Conservation (phyloP, 176 grass and related monocot species). For the Aegilops umbellulata region DNA sequence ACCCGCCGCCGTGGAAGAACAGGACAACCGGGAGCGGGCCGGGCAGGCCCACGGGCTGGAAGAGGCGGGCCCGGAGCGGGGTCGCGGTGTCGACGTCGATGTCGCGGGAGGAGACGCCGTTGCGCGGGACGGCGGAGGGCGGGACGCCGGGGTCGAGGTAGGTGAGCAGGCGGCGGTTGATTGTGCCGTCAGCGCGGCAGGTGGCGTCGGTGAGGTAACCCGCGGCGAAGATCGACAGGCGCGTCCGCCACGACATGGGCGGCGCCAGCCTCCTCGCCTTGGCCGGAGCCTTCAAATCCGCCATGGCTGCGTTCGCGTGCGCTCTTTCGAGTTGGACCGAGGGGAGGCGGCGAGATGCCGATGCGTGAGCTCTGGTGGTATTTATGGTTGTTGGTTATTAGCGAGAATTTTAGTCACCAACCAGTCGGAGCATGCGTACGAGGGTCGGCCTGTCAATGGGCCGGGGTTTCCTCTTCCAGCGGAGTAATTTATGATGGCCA, state of each 20-base stretch:
- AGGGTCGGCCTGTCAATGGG: background rate
- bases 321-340: background rate
- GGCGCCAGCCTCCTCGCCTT: constrained; percentile 26
- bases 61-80: constrained; percentile 58
- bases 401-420: background rate
- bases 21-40: constrained; percentile 46
- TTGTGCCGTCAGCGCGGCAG: constrained; percentile 57
- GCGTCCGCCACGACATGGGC: constrained; percentile 57
- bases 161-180: constrained; percentile 55
- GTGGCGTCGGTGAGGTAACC: constrained; percentile 39
- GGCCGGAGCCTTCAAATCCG: background rate
- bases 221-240: constrained; percentile 21
- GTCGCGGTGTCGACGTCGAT: constrained; percentile 23
- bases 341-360: background rate
- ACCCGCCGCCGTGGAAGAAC: constrained; percentile 92
- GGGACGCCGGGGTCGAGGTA: constrained; percentile 42
- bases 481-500: background rate
- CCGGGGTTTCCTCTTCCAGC: background rate
- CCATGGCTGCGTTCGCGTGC: background rate
- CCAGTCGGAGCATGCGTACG: background rate
- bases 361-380: background rate
- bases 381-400: background rate
- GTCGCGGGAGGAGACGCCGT: constrained; percentile 55
- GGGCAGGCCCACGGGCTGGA: constrained; percentile 1
- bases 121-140: constrained; percentile 31